phyloP scores from a whole-genome alignment of 2,329 filamentous ascomycete genomes.

The Hypoxylon sp. region DNA sequence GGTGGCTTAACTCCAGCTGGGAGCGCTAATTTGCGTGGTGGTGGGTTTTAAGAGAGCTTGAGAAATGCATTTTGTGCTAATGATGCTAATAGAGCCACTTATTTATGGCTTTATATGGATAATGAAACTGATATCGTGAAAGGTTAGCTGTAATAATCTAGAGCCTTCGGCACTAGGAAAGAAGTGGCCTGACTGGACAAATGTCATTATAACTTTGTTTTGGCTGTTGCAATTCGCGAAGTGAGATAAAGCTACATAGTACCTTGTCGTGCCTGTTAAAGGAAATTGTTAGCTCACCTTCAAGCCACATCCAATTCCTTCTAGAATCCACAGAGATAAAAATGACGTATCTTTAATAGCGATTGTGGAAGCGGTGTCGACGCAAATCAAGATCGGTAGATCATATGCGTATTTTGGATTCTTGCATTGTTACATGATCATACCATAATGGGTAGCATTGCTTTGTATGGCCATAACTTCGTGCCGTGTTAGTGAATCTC shows the following conservation, averaged over 20 bases:
- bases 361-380: neutral
- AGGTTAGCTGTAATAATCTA: neutral
- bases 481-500: slow-evolving; percentile 1
- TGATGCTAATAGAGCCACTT: slow-evolving; percentile 53
- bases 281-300: neutral
- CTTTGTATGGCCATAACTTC: neutral
- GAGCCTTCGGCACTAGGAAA: too few species aligned
- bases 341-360: neutral
- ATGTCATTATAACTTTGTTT: neutral
- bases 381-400: neutral
- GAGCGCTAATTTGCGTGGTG: slow-evolving; percentile 52
- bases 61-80: slow-evolving; percentile 56
- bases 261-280: too few species aligned
- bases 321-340: neutral
- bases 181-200: neutral
- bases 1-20: slow-evolving; percentile 49
- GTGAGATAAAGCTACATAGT: too few species aligned
- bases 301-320: neutral
- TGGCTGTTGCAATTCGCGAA: too few species aligned
- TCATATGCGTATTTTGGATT: neutral
- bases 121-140: neutral
- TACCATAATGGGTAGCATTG: slow-evolving; percentile 10
- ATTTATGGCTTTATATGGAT: slow-evolving; percentile 56
- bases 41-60: slow-evolving; percentile 54
- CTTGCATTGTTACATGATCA: slow-evolving; percentile 3